Evolutionary conservation across 805 yeast species (phyloP).

Genomic region (Zygoascus tannicola): DNA sequence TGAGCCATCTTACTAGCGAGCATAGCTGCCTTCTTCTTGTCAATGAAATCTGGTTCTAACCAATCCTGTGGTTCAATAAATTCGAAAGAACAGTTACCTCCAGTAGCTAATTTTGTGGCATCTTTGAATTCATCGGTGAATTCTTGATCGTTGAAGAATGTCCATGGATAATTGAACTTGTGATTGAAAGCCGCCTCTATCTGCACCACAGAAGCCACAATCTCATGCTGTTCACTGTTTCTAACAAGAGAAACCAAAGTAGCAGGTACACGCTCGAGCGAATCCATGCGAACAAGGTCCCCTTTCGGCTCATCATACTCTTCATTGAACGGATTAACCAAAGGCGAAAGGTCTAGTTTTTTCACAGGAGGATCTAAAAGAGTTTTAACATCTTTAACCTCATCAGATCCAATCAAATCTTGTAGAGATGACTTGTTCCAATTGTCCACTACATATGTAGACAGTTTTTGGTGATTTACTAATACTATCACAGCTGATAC

Average conservation of each 20-base stretch:
- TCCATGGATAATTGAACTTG: conserved; percentile 73
- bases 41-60: conserved; percentile 53
- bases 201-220: conserved; percentile 45
- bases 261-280: conserved; percentile 45
- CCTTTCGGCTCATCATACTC: conserved; percentile 10
- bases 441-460: not conserved
- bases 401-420: not conserved
- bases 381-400: not conserved
- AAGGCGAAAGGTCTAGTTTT: conserved; percentile 8
- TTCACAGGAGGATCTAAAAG: not conserved
- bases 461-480: not conserved
- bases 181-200: conserved; percentile 59
- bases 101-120: conserved; percentile 33
- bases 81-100: conserved; percentile 40
- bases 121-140: conserved; percentile 52
- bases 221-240: conserved; percentile 46
- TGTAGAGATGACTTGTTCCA: not conserved
- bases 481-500: not conserved
- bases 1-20: conserved; percentile 37
- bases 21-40: conserved; percentile 33
- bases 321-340: conserved; percentile 5
- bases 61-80: conserved; percentile 37
- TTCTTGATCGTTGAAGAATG: conserved; percentile 64
- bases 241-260: conserved; percentile 67
- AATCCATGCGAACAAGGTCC: conserved; percentile 1